A percentile compares a stretch with the other conserved stretches of the same genome.
phyloP scores from a whole-genome alignment of 73 alveolate species.

The Tetrahymena thermophila region DNA sequence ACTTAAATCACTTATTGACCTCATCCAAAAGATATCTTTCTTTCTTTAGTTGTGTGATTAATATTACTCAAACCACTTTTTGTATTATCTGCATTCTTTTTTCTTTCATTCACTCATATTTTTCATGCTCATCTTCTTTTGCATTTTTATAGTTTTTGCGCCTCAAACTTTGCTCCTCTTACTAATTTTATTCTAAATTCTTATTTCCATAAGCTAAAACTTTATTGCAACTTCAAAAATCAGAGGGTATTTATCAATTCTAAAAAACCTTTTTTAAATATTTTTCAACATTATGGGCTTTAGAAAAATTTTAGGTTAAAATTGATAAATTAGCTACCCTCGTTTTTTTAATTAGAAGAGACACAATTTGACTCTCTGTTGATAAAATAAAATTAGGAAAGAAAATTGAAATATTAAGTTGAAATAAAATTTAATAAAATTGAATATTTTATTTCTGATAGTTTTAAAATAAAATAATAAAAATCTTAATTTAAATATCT shows the following conservation, averaged over 20 bases:
- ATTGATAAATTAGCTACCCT: not conserved
- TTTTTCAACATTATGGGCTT: not conserved
- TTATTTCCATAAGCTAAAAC: not conserved
- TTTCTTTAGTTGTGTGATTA: not conserved
- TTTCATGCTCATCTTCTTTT: not conserved
- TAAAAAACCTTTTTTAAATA: not conserved
- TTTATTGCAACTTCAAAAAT: not conserved
- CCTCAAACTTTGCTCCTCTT: not conserved
- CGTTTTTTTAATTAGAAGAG: not conserved
- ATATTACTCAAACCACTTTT: not conserved
- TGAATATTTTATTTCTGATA: not conserved
- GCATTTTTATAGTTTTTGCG: not conserved
- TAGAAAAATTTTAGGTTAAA: not conserved
- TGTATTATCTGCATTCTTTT: not conserved
- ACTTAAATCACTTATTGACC: not conserved
- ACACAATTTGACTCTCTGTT: not conserved
- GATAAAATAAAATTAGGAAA: not conserved
- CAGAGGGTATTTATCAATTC: not conserved
- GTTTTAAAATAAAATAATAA: not conserved
- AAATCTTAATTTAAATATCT: not conserved
- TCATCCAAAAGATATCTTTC: not conserved
- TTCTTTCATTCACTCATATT: not conserved
- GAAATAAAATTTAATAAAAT: not conserved
- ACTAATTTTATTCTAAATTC: not conserved
- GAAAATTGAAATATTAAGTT: not conserved